Evolutionary conservation across 495 filamentous ascomycete genomes (phyloP).

Genomic region (Daldinia vernicosa): DNA sequence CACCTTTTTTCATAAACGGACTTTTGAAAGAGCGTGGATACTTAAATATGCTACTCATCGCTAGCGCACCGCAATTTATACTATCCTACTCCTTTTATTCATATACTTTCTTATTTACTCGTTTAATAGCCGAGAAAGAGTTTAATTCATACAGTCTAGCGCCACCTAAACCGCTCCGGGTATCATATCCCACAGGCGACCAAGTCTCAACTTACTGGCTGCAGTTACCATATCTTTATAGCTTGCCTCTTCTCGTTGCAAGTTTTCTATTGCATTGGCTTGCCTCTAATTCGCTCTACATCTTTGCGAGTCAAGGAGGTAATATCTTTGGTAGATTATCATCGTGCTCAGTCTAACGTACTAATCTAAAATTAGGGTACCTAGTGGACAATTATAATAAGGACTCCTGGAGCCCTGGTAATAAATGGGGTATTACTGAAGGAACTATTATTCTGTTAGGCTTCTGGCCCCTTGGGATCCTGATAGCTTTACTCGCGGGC

Average conservation of each 20-base stretch:
- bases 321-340: not conserved
- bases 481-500: not conserved
- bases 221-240: not conserved
- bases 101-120: not conserved
- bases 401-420: not conserved
- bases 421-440: not conserved
- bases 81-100: not conserved
- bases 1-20: not conserved
- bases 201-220: not conserved
- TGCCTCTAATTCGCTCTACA: not conserved
- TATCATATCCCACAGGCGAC: not conserved
- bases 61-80: not conserved
- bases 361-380: not conserved
- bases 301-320: not conserved
- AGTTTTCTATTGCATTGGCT: not conserved
- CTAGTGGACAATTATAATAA: not conserved
- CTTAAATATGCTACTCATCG: not conserved
- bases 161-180: not conserved
- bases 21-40: not conserved
- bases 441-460: not conserved
- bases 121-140: not conserved
- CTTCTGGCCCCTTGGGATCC: not conserved
- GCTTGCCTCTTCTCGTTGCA: not conserved
- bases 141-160: not conserved
- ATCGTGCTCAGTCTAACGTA: not conserved